phyloP scores from a whole-genome alignment of 371 early-diverging fungal genomes.

The Mucor mucedo region DNA sequence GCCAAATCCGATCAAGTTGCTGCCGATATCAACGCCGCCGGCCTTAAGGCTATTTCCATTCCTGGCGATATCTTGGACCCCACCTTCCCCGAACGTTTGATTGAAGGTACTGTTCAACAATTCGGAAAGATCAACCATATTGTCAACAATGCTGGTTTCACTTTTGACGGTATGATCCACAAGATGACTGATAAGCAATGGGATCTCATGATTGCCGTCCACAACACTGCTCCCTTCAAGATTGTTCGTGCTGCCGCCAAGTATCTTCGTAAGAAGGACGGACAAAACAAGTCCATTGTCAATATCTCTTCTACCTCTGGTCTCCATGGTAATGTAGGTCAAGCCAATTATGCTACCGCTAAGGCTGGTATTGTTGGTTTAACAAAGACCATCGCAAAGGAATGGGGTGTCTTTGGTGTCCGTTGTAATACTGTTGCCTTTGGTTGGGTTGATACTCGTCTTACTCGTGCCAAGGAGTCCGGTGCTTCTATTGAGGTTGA shows the following conservation, averaged over 20 bases:
- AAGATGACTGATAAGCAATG: slow-evolving; percentile 74
- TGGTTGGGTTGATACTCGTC: slow-evolving; percentile 72
- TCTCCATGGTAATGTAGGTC: slow-evolving; percentile 73
- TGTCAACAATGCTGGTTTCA: slow-evolving; percentile 77
- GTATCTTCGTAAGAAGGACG: slow-evolving; percentile 62
- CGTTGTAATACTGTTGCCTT: slow-evolving; percentile 72
- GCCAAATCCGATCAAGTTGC: slow-evolving; percentile 65
- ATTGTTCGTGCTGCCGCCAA: slow-evolving; percentile 69
- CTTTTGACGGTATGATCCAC: slow-evolving; percentile 74
- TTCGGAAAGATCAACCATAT: slow-evolving; percentile 76
- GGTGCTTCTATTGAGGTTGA: slow-evolving; percentile 69
- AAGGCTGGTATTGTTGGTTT: slow-evolving; percentile 64
- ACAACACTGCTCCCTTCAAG: slow-evolving; percentile 73
- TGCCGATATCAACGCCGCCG: slow-evolving; percentile 62
- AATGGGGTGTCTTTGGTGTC: slow-evolving; percentile 67
- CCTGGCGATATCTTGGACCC: slow-evolving; percentile 62
- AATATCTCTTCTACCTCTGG: slow-evolving; percentile 73
- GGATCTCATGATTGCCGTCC: slow-evolving; percentile 71
- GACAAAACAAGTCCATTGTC: slow-evolving; percentile 57
- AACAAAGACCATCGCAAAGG: slow-evolving; percentile 68
- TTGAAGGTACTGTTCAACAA: slow-evolving; percentile 62
- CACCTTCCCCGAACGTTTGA: slow-evolving; percentile 62
- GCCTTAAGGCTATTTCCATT: slow-evolving; percentile 65
- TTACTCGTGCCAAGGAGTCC: slow-evolving; percentile 73
- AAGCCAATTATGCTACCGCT: slow-evolving; percentile 65